Conservation (phyloP, 2,329 filamentous ascomycete genomes). For the Albophoma yamanashiensis region DNA sequence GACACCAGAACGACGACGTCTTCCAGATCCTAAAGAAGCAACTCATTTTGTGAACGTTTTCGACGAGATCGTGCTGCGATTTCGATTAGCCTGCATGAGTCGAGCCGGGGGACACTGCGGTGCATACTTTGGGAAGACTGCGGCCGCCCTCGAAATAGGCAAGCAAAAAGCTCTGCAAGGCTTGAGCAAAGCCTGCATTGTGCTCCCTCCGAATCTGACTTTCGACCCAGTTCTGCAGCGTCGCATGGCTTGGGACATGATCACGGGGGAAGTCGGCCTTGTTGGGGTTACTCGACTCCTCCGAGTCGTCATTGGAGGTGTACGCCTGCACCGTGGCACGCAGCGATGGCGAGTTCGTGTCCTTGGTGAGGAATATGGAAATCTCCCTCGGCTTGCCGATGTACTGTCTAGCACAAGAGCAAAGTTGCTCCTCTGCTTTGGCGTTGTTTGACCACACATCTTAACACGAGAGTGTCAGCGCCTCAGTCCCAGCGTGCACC, state of each 20-base stretch:
- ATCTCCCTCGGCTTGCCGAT: slow-evolving; percentile 25
- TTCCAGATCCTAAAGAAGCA: slow-evolving; percentile 41
- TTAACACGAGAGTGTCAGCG: slow-evolving; percentile 13
- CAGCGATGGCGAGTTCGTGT: slow-evolving; percentile 25
- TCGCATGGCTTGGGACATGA: slow-evolving; percentile 21
- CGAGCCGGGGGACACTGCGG: background rate
- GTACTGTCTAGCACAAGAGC: slow-evolving; percentile 23
- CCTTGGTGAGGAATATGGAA: slow-evolving; percentile 23
- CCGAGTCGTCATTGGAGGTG: slow-evolving; percentile 17
- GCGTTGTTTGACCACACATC: slow-evolving; percentile 26
- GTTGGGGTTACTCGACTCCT: slow-evolving; percentile 17
- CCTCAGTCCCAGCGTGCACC: too few species aligned
- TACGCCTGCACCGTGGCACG: slow-evolving; percentile 27
- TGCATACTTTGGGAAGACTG: slow-evolving; percentile 27
- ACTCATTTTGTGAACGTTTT: slow-evolving; percentile 33
- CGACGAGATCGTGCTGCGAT: slow-evolving; percentile 28
- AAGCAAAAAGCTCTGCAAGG: slow-evolving; percentile 26
- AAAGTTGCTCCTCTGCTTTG: slow-evolving; percentile 21
- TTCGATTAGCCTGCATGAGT: slow-evolving; percentile 7
- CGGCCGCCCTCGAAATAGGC: slow-evolving; percentile 23
- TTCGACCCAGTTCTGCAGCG: slow-evolving; percentile 26
- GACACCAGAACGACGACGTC: slow-evolving; percentile 29
- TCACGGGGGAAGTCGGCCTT: slow-evolving; percentile 27
- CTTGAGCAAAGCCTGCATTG: slow-evolving; percentile 18
- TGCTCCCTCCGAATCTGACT: slow-evolving; percentile 23